Evolutionary conservation across 495 filamentous ascomycete species (phyloP), one percentile per base, ranked within the genome.

Genomic region (Penicillium manginii): DNA sequence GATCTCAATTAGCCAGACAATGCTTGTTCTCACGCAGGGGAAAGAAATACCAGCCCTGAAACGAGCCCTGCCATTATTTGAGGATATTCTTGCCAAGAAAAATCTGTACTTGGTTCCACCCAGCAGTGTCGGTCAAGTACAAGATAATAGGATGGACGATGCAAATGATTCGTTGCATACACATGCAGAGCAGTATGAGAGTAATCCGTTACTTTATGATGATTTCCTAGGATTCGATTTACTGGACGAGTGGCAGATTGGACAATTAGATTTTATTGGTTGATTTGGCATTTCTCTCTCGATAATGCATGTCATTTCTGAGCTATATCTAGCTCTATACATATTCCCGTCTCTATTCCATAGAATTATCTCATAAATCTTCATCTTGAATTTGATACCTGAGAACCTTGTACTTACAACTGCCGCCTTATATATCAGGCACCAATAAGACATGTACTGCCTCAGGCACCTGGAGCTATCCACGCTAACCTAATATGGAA

Each of bases 401-500:
- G n/a, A n/a, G n/a, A n/a, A n/a, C n/a, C n/a, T n/a, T n/a, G n/a
- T n/a, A n/a, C n/a, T n/a, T n/a, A n/a, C n/a, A n/a, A n/a, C 26
- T 55, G 17, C 10, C 39, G 32, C 40, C 47, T 48, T 55, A 23
- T 29, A 29, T 8, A 29, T 33, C 15, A 35, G 43, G 62, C 35
- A 7, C 4, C 0, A 49, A 31, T 21, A n/a, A n/a, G n/a, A n/a
- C n/a, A 19, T 3, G 2, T 23, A 23, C 5, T 22, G 58, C 58
- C 56, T 62, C 55, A 69, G 66, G 66, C 59, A 19, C 4, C 3
- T 49, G 32, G 1, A 58, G 45, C 58, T 56, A 52, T 61, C 56
- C 61, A 59, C 67, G 56, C 62, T 65, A 63, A 57, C 64, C 67
- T 42, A 33, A 67, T 66, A 45, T 49, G 63, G 63, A 49, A 48